Evolutionary conservation across 1,284 basidiomycete genomes (phyloP).

Genomic region (Papiliotrema nemorosa): DNA sequence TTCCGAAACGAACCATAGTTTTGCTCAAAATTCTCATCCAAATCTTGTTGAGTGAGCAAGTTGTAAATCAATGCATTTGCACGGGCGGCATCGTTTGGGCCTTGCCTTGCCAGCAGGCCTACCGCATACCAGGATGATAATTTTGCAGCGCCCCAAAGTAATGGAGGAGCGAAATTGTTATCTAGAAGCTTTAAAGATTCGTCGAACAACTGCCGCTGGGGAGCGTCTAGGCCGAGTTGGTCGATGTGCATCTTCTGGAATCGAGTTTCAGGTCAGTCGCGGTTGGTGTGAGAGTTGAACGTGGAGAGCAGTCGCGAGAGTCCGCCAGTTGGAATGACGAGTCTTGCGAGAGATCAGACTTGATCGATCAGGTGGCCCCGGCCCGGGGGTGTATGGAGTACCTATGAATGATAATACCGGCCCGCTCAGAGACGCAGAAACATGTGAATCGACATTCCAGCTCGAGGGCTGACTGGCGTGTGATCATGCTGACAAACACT

Average conservation of each 20-base stretch:
- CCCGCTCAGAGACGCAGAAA: no score
- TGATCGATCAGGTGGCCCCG: no score
- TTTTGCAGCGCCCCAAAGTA: constrained; percentile 9
- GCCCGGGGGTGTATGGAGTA: no score
- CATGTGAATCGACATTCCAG: no score
- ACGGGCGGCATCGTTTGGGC: constrained; percentile 3
- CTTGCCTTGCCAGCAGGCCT: constrained; percentile 13
- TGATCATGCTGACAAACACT: no score
- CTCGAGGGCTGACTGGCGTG: no score
- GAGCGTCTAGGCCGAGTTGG: not conserved
- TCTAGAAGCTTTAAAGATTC: constrained; percentile 8
- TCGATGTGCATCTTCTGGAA: not conserved
- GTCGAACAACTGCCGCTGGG: constrained; percentile 3
- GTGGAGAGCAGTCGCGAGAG: not conserved
- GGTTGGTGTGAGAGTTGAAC: not conserved
- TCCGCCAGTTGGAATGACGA: not conserved
- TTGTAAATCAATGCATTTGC: constrained; percentile 13
- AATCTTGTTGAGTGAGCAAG: constrained; percentile 6
- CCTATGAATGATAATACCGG: no score
- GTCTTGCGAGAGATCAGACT: no score
- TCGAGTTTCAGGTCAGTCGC: not conserved
- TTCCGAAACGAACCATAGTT: constrained; percentile 9
- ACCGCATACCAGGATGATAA: constrained; percentile 19
- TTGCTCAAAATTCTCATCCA: constrained; percentile 8
- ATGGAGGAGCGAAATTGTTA: constrained; percentile 7